Evolutionary conservation across 2,329 filamentous ascomycete species (phyloP).

Genomic region (Myriosclerotinia curreyana): DNA sequence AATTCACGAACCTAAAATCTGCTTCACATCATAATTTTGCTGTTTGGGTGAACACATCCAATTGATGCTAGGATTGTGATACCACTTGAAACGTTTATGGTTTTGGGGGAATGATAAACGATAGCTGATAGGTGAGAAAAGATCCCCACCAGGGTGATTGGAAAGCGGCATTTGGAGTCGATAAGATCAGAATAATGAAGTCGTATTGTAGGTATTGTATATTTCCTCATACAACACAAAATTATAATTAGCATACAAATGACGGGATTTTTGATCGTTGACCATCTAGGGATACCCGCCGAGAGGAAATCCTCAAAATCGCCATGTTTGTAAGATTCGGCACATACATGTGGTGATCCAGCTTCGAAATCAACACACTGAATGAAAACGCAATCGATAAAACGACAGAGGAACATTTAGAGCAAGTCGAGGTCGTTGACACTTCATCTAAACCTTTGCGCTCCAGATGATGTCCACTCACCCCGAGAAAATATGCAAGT

Average conservation of each 20-base stretch:
- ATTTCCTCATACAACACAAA: neutral
- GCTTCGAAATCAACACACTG: neutral
- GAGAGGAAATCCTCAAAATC: neutral
- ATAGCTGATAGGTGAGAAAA: neutral
- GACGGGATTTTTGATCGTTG: neutral
- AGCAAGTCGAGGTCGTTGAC: neutral
- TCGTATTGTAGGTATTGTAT: no score
- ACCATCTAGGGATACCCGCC: neutral
- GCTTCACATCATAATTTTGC: neutral
- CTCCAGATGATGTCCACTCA: neutral
- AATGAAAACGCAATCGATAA: neutral
- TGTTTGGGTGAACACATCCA: neutral
- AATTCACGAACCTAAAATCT: neutral
- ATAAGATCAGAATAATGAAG: neutral
- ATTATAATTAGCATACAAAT: neutral
- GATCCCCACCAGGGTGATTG: neutral
- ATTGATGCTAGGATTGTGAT: neutral
- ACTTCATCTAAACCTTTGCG: neutral
- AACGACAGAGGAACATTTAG: neutral
- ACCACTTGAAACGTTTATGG: neutral
- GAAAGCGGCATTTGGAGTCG: neutral
- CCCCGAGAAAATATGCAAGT: neutral
- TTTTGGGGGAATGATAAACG: neutral
- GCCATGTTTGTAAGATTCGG: neutral
- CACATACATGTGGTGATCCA: neutral